Percentiles rank a stretch among this genome's conserved stretches.
Conservation (phyloP, 163 green algal species). For the Trebouxiophyceae sp. region DNA sequence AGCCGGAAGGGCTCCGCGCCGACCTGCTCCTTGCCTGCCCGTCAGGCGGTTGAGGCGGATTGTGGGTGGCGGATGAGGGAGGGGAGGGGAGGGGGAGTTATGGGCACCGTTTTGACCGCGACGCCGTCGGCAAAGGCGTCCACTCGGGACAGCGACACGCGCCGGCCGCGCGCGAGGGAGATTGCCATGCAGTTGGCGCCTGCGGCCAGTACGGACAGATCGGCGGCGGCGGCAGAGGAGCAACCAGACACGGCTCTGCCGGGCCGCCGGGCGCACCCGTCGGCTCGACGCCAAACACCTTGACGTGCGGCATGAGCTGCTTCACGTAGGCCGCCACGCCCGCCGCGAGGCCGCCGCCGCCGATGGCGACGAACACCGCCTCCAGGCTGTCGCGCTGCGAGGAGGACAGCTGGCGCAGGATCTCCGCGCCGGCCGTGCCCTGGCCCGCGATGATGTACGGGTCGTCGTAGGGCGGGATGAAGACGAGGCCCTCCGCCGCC, state of each 20-base stretch:
- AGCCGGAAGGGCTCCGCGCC: conserved; percentile 92
- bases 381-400: conserved; percentile 49
- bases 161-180: conserved; percentile 60
- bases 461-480: conserved; percentile 89
- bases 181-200: conserved; percentile 94
- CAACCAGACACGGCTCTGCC: no score
- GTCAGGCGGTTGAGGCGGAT: no score
- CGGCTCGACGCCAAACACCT: conserved; percentile 95
- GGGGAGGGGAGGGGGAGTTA: no score
- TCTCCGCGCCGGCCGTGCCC: conserved; percentile 91
- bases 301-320: conserved; percentile 74
- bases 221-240: no score
- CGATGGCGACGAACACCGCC: conserved; percentile 91
- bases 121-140: conserved; percentile 96
- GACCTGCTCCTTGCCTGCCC: conserved; percentile 36
- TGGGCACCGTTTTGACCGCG: conserved; percentile 82
- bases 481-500: conserved; percentile 58
- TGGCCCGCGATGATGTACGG: conserved; percentile 94
- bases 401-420: conserved; percentile 54
- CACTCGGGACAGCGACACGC: conserved; percentile 74
- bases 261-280: conserved; percentile 27
- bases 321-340: conserved; percentile 93
- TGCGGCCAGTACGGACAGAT: no score
- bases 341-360: conserved; percentile 91
- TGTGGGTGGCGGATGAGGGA: no score